Evolutionary conservation across 2,329 filamentous ascomycete genomes (phyloP).

Genomic region (Fusarium decemcellulare): DNA sequence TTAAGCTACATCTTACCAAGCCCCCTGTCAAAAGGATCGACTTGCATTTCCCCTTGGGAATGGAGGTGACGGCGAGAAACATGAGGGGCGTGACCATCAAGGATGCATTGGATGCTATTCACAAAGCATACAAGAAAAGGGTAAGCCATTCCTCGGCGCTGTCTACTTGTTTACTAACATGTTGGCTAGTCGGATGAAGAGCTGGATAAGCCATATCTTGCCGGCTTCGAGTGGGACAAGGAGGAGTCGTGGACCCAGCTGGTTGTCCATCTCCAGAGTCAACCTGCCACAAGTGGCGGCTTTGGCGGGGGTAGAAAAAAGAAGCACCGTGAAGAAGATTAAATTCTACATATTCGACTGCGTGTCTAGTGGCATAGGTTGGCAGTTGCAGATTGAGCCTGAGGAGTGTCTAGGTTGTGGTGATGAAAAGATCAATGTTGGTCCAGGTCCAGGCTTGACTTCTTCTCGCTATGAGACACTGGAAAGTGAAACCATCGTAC

Average conservation of each 20-base stretch:
- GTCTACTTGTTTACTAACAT: background rate
- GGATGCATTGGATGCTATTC: background rate
- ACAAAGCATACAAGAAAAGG: background rate
- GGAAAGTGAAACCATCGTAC: too few relatives aligned
- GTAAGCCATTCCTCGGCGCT: background rate
- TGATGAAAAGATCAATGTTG: too few relatives aligned
- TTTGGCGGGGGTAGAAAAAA: too few relatives aligned
- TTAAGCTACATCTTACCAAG: background rate
- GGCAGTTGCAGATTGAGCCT: too few relatives aligned
- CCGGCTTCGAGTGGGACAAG: background rate
- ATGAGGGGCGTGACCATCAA: background rate
- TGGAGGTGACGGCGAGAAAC: background rate
- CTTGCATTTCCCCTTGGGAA: background rate
- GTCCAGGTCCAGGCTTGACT: too few relatives aligned
- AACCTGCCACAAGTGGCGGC: too few relatives aligned
- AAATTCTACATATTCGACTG: too few relatives aligned
- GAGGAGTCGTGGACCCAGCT: background rate
- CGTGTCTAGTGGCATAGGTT: too few relatives aligned
- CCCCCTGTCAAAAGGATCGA: background rate
- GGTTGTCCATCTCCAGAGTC: background rate
- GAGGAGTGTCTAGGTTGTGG: too few relatives aligned
- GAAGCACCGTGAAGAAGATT: too few relatives aligned
- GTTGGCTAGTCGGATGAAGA: background rate
- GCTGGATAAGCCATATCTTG: background rate
- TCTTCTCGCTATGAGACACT: too few relatives aligned